Evolutionary conservation across 352 stramenopile species (phyloP), one percentile per base, ranked within the genome.

Genomic region (Phytophthora cajani): DNA sequence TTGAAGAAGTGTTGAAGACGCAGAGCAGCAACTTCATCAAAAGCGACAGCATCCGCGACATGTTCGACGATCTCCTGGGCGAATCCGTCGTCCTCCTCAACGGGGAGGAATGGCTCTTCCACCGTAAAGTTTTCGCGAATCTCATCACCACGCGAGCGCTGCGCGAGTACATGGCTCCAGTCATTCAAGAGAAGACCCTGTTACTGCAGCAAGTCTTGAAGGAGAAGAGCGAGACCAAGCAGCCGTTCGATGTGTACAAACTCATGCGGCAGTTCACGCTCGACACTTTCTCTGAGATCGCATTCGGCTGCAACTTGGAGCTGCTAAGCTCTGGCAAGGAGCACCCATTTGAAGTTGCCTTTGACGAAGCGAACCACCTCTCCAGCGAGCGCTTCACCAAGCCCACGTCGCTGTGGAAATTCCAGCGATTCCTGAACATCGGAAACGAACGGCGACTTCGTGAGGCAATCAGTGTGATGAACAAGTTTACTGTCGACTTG

Each of bases 111-210:
- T 95, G 88, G 86, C 61, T 72, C 8, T 64, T 79, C 56, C 88
- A 95, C 55, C 83, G 88, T 52, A 93, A 93, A 69, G 84, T 72
- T 0, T 81, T 90, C 60, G 94, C 82, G 40, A 90, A 94, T 57
- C 91, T 98, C 19, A 91, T 96, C 25, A 90, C 79, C 3, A 74
- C 70, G 25, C 60, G 71, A 36, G 79, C 77, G 67, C 67, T 89
- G 67, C 62, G 73, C 19, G 71, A 82, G 10, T 71, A 68, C 62
- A 81, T 89, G 77, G 70, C 60, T 6, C 61, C 58, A 12, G 71
- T 72, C 54, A 74, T 89, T 33, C 65, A 70, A 27, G 58, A 77
- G 27, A 65, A 77, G 33, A 36, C 33, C 14, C 30, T 32, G 14
- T 23, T 47, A 38, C 33, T 78, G 16, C 58, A 56, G 19, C 5